Percentiles rank a stretch among this genome's conserved stretches.
These are phyloP conservation scores for Cyclotella distinguenda DNA, from an alignment of 108 stramenopile genomes.

Conservation along the genomic window DNA sequence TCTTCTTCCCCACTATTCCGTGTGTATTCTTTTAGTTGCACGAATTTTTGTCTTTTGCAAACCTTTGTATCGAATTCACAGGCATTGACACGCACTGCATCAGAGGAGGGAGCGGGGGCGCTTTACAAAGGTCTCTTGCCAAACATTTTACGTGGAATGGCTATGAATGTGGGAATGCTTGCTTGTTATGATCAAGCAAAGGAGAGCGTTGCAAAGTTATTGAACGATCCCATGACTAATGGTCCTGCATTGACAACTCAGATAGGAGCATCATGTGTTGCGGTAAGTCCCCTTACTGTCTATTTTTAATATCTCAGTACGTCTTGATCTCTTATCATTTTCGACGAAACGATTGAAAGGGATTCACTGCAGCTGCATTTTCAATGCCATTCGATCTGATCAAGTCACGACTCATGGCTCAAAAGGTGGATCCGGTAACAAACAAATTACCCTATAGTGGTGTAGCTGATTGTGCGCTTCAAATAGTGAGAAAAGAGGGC, in stretches of 20 bases:
- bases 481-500: slow-evolving; percentile 87
- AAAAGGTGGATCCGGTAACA: slow-evolving; percentile 75
- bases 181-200: slow-evolving; percentile 99
- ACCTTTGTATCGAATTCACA: slow-evolving; percentile 15
- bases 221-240: slow-evolving; percentile 80
- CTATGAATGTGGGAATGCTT: slow-evolving; percentile 99
- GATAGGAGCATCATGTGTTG: slow-evolving; percentile 71
- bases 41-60: not conserved
- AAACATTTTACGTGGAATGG: slow-evolving; percentile 96
- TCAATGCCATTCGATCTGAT: slow-evolving; percentile 97
- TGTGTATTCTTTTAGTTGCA: not conserved
- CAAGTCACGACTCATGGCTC: slow-evolving; percentile 95
- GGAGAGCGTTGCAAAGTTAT: slow-evolving; percentile 69
- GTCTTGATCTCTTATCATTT: no score
- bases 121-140: slow-evolving; percentile 95
- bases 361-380: slow-evolving; percentile 95
- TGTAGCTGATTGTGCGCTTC: slow-evolving; percentile 80
- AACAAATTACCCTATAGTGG: slow-evolving; percentile 93
- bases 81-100: slow-evolving; percentile 85
- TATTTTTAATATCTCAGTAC: no score
- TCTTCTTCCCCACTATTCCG: not conserved
- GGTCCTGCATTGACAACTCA: slow-evolving; percentile 85
- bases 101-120: slow-evolving; percentile 92
- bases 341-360: slow-evolving; percentile 56
- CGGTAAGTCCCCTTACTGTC: slow-evolving; percentile 39